phyloP scores from a whole-genome alignment of 2,329 filamentous ascomycete species.

The Aspergillus phoenicis region DNA sequence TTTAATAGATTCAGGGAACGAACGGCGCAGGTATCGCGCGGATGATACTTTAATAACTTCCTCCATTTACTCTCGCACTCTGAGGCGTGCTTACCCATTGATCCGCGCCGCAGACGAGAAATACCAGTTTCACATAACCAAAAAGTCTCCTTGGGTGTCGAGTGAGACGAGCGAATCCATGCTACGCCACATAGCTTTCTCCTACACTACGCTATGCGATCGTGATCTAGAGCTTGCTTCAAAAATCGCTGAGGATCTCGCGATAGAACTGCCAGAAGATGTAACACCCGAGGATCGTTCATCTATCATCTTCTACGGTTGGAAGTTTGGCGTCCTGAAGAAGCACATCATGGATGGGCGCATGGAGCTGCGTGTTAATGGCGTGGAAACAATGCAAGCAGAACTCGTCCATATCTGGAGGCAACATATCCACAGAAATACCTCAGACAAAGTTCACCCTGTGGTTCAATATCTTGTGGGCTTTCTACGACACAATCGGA shows the following conservation, averaged over 20 bases:
- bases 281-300: slow-evolving; percentile 31
- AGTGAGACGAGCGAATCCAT: slow-evolving; percentile 45
- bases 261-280: slow-evolving; percentile 36
- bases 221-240: slow-evolving; percentile 35
- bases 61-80: slow-evolving; percentile 18
- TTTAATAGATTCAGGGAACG: slow-evolving; percentile 34
- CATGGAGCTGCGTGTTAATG: slow-evolving; percentile 85
- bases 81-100: slow-evolving; percentile 32
- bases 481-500: slow-evolving; percentile 68
- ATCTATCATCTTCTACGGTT: slow-evolving; percentile 53
- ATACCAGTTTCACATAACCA: slow-evolving; percentile 44
- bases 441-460: slow-evolving; percentile 49
- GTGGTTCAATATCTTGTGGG: slow-evolving; percentile 69
- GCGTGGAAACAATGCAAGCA: slow-evolving; percentile 71
- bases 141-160: slow-evolving; percentile 47
- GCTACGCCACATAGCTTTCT: slow-evolving; percentile 35
- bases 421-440: slow-evolving; percentile 52
- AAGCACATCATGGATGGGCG: slow-evolving; percentile 79
- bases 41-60: slow-evolving; percentile 27
- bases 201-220: slow-evolving; percentile 35
- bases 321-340: slow-evolving; percentile 69
- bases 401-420: slow-evolving; percentile 71
- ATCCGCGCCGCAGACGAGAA: slow-evolving; percentile 37
- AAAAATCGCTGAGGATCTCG: slow-evolving; percentile 40
- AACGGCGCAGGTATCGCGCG: slow-evolving; percentile 27